Conservation (phyloP, 2,329 filamentous ascomycete genomes). For the Penicillium aurantiogriseum region DNA sequence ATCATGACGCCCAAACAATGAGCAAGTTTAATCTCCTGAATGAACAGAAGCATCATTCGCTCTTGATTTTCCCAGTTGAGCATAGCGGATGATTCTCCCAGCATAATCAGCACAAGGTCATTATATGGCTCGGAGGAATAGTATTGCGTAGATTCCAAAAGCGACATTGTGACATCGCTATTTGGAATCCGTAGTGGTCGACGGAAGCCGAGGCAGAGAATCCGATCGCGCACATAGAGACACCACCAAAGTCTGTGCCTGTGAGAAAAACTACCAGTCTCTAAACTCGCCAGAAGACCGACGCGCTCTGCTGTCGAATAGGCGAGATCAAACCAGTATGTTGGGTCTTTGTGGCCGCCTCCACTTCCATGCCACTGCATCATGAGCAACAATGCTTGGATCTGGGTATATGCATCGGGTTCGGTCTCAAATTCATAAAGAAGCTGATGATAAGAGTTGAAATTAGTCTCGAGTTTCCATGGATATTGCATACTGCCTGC, state of each 20-base stretch:
- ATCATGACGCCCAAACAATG: slow-evolving; percentile 6
- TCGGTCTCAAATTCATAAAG: slow-evolving; percentile 16
- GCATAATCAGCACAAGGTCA: slow-evolving; percentile 1
- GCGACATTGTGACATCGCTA: slow-evolving; percentile 7
- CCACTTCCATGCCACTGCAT: slow-evolving; percentile 14
- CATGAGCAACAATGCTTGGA: slow-evolving; percentile 15
- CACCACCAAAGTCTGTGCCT: slow-evolving; percentile 14
- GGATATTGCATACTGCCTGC: too few species aligned
- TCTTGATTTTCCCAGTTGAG: slow-evolving; percentile 11
- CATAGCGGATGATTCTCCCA: slow-evolving; percentile 6
- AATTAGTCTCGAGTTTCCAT: not conserved
- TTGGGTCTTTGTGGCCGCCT: slow-evolving; percentile 9
- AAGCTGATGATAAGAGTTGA: not conserved
- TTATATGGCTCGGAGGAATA: slow-evolving; percentile 9
- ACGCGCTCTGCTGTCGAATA: slow-evolving; percentile 15
- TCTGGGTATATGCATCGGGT: slow-evolving; percentile 11
- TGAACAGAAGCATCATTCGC: slow-evolving; percentile 9
- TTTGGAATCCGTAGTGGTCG: slow-evolving; percentile 8
- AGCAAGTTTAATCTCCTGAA: slow-evolving; percentile 7
- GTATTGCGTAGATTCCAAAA: slow-evolving; percentile 6
- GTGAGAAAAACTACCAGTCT: slow-evolving; percentile 9
- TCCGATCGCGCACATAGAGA: slow-evolving; percentile 14
- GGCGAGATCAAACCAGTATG: slow-evolving; percentile 16
- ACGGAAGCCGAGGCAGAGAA: slow-evolving; percentile 11
- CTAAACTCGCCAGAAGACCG: slow-evolving; percentile 3